A percentile compares a stretch with the other conserved stretches of the same genome.
phyloP scores from a whole-genome alignment of 345 rosid species.

The Syzygium aromaticum region DNA sequence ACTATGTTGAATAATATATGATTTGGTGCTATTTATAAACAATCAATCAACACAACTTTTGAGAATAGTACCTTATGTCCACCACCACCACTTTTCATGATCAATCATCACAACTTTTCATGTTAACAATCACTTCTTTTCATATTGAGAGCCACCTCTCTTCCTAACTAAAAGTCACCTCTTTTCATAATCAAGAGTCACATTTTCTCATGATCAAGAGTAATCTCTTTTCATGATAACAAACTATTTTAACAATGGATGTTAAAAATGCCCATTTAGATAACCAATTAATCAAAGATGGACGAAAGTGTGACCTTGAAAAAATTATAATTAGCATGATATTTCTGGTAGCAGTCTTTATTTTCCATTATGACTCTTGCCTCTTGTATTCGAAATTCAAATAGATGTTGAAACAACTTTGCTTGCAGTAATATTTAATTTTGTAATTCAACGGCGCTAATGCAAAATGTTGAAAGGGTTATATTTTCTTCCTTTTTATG shows the following conservation, averaged over 20 bases:
- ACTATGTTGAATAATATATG: not conserved
- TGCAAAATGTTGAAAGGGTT: not conserved
- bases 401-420: not conserved
- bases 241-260: not conserved
- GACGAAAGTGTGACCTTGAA: not conserved
- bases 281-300: not conserved
- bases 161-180: not conserved
- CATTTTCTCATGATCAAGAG: not conserved
- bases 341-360: not conserved
- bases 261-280: not conserved
- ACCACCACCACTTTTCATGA: not conserved
- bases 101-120: not conserved
- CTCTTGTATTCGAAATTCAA: not conserved
- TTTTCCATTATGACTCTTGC: not conserved
- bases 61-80: not conserved
- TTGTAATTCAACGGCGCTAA: not conserved
- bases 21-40: not conserved
- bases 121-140: not conserved
- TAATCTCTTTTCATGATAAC: not conserved
- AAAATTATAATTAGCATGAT: not conserved
- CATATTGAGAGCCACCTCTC: too few species aligned
- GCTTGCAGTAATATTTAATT: not conserved
- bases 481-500: not conserved
- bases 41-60: not conserved
- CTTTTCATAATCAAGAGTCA: not conserved